phyloP scores from a whole-genome alignment of 495 filamentous ascomycete species.

The Trichoderma orchidacearum region DNA sequence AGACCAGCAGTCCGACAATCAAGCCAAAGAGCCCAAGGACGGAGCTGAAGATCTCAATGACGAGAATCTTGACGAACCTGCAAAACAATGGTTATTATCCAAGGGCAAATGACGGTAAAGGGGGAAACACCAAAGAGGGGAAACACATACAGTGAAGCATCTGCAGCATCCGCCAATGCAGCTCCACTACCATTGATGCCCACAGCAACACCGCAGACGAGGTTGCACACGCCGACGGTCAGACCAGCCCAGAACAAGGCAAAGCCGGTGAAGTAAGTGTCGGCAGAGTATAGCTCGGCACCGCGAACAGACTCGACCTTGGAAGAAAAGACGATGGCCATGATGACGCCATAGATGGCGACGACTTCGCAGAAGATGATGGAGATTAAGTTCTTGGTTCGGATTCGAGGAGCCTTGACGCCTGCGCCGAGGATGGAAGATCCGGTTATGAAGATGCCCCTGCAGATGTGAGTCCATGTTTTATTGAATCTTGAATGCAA shows the following conservation, averaged over 20 bases:
- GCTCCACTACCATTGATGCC: conserved; percentile 97
- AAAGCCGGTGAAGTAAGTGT: conserved; percentile 89
- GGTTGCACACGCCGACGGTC: conserved; percentile 86
- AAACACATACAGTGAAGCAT: conserved; percentile 68
- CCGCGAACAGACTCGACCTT: conserved; percentile 60
- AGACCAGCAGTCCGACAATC: conserved; percentile 83
- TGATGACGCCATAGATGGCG: conserved; percentile 99
- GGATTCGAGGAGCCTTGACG: conserved; percentile 89
- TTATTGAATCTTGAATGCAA: background rate
- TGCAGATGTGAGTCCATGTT: conserved; percentile 15
- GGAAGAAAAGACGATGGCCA: conserved; percentile 93
- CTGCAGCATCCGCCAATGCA: conserved; percentile 89
- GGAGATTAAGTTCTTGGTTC: conserved; percentile 98
- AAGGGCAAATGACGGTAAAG: background rate
- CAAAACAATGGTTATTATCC: background rate
- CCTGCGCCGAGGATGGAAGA: conserved; percentile 97
- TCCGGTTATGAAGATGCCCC: conserved; percentile 98
- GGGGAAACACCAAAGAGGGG: background rate
- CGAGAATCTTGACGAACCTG: conserved; percentile 96
- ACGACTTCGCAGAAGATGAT: conserved; percentile 99
- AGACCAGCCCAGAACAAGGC: conserved; percentile 93
- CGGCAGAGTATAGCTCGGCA: conserved; percentile 47
- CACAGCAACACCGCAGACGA: conserved; percentile 92
- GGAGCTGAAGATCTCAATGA: conserved; percentile 99
- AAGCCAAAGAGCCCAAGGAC: conserved; percentile 95